phyloP scores from a whole-genome alignment of 306 rosid species.

The Citrullus amarus region DNA sequence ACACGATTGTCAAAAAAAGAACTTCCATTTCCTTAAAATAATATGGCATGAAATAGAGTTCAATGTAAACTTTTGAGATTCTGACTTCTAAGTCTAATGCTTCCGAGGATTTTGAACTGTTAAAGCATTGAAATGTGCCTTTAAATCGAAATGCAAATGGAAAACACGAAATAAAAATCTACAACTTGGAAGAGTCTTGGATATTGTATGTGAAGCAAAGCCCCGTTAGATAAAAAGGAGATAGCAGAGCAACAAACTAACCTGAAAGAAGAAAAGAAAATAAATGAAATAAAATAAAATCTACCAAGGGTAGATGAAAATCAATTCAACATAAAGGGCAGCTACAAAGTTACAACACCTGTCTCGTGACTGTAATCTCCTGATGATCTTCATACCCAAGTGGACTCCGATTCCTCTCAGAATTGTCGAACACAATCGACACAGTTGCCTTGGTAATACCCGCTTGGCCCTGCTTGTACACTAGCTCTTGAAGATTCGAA shows the following conservation, averaged over 20 bases:
- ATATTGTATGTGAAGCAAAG: background rate
- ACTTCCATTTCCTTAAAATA: background rate
- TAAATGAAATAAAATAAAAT: background rate
- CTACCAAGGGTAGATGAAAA: background rate
- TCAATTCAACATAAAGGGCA: background rate
- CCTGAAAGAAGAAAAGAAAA: background rate
- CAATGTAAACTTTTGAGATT: background rate
- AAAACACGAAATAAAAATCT: background rate
- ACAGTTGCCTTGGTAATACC: constrained; percentile 97
- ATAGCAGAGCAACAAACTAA: background rate
- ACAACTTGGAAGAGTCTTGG: background rate
- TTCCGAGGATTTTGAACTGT: background rate
- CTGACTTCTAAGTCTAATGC: background rate
- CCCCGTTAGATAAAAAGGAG: background rate
- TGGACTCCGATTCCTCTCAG: constrained; percentile 61
- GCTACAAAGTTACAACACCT: constrained; percentile 27
- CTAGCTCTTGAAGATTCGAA: constrained; percentile 90
- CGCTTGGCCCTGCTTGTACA: constrained; percentile 94
- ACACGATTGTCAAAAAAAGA: background rate
- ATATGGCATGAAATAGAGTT: background rate
- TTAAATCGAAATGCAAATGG: background rate
- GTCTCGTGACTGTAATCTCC: constrained; percentile 84
- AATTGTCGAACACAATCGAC: constrained; percentile 69
- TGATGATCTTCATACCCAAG: constrained; percentile 71
- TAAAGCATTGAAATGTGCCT: background rate